phyloP scores from a whole-genome alignment of 176 grass and related monocot genomes.

The Avena sativa region DNA sequence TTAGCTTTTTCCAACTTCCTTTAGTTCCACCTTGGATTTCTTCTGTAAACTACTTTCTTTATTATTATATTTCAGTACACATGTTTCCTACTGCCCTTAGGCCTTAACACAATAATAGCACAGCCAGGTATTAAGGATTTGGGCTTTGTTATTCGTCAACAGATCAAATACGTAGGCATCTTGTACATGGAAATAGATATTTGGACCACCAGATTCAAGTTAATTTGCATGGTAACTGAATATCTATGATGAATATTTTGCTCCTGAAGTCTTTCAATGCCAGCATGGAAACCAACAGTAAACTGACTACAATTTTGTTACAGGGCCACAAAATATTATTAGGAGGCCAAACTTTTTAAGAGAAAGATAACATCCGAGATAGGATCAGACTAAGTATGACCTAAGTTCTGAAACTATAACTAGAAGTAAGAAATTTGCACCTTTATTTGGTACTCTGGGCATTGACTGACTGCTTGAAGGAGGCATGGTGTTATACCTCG shows the following conservation, averaged over 20 bases:
- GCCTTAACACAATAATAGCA: background rate
- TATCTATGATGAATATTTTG: slow-evolving; percentile 2
- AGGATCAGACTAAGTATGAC: slow-evolving; percentile 24
- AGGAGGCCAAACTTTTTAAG: background rate
- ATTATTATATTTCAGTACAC: background rate
- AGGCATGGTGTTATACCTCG: slow-evolving; percentile 79
- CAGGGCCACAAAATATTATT: background rate
- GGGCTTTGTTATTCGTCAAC: slow-evolving; percentile 4
- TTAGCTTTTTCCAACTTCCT: background rate
- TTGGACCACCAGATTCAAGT: slow-evolving; percentile 16
- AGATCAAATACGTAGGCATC: slow-evolving; percentile 9
- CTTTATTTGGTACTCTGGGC: slow-evolving; percentile 90
- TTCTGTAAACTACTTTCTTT: background rate
- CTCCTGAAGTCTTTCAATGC: background rate
- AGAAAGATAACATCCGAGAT: background rate
- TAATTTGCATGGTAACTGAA: slow-evolving; percentile 24
- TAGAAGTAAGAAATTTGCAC: slow-evolving; percentile 46
- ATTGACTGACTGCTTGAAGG: slow-evolving; percentile 60
- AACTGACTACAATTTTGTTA: background rate
- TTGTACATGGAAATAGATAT: slow-evolving; percentile 4
- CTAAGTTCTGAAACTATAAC: slow-evolving; percentile 36
- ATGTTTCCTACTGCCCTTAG: slow-evolving; percentile 1
- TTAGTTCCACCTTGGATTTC: background rate
- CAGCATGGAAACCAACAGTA: background rate
- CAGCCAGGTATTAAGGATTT: slow-evolving; percentile 8